phyloP scores from a whole-genome alignment of 495 filamentous ascomycete species.

The Diplogelasinospora grovesii region DNA sequence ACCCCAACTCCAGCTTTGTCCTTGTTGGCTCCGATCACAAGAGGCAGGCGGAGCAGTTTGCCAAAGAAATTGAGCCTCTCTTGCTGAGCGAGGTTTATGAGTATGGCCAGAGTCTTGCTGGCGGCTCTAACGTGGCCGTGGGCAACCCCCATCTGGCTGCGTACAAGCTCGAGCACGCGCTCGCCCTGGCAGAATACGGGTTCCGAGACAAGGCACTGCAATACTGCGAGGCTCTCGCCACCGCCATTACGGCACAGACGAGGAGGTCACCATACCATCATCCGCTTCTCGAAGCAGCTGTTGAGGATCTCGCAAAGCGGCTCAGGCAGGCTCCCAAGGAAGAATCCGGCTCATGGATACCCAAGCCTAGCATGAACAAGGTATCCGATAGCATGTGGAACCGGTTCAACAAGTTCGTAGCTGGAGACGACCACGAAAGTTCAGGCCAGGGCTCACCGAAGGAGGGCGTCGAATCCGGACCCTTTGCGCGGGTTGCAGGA shows the following conservation, averaged over 20 bases:
- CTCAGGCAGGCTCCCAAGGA: constrained; percentile 80
- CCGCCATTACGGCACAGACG: constrained; percentile 75
- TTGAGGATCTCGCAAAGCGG: constrained; percentile 79
- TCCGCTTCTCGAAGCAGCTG: constrained; percentile 57
- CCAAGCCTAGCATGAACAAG: constrained; percentile 90
- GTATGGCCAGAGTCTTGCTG: constrained; percentile 63
- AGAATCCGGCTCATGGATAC: constrained; percentile 65
- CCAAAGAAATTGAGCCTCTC: constrained; percentile 74
- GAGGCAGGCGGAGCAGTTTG: constrained; percentile 55
- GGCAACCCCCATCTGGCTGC: constrained; percentile 73
- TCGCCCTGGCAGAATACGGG: constrained; percentile 75
- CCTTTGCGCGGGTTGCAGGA: constrained; percentile 72
- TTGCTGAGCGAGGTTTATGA: constrained; percentile 92
- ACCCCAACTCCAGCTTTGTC: constrained; percentile 68
- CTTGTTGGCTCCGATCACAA: constrained; percentile 79
- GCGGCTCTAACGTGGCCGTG: constrained; percentile 45
- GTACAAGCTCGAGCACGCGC: constrained; percentile 85
- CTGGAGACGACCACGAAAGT: constrained; percentile 72
- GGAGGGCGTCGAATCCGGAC: constrained; percentile 58
- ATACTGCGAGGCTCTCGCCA: constrained; percentile 81
- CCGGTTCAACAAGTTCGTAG: constrained; percentile 90
- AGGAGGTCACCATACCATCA: constrained; percentile 81
- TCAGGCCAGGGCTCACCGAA: constrained; percentile 52
- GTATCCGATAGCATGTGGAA: constrained; percentile 82
- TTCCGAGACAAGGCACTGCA: constrained; percentile 73